Base-by-base conservation (phyloP, 2,329 filamentous ascomycete species). In the Neonectria magnoliae region DNA sequence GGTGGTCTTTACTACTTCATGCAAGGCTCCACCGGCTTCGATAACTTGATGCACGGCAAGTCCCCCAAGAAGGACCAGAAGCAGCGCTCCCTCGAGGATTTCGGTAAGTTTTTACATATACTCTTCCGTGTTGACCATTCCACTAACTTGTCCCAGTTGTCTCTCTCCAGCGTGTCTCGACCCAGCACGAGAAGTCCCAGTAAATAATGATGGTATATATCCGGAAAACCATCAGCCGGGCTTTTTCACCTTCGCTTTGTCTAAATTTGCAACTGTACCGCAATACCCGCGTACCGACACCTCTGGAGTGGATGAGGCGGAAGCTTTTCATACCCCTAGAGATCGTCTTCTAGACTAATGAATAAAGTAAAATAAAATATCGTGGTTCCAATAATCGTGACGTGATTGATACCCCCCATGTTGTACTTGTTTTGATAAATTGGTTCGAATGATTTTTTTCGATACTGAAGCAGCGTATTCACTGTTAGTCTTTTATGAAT, bases 41-140 rank as follows among this genome's bases (percentile, higher is more conserved):
- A 97, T 82, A 95, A 96, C 84, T 85, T 97, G 69, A 96, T 97
- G 92, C 93, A 97, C 83, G 93, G 93, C 78, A 94, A 94, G 85
- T 91, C 90, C 68, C 88, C 89, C 71, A 93, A 94, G 86, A 90
- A 90, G 80, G 91, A 89, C 82, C 87, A 90, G 81, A 94, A 93
- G 87, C 92, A 95, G 83, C 87, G 93, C 74, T 93, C 90, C 50
- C 86, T 95, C 68, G 93, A 97, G 85, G 93, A 97, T 83, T 97
- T 97, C 76, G 90, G 91, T 93, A 89, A 87, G 90, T 86, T 64
- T 38, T 27, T n/a, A 25, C 13, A 51, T 13, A 3, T 38, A n/a
- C 62, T 51, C 8, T n/a, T 20, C 14, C 29, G 22, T 57, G 20
- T 67, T 8, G 44, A 25, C 44, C 48, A 50, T 18, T 16, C 25